Base-by-base conservation (phyloP, 2,329 filamentous ascomycete genomes). In the Trichoderma polysporum region DNA sequence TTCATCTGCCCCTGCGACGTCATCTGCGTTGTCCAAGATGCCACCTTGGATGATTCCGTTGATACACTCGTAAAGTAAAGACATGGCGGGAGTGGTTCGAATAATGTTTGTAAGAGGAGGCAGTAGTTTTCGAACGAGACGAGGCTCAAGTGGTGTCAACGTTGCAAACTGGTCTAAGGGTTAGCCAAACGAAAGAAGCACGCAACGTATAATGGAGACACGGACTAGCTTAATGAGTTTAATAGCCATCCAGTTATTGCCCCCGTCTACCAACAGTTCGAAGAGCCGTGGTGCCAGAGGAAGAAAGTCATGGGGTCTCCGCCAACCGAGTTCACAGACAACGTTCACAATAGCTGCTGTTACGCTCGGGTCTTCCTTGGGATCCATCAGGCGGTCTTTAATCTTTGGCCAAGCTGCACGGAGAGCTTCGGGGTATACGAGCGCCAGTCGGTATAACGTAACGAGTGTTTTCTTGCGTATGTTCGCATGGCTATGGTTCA, bases 161-260 rank as follows among this genome's bases (percentile, higher is more conserved):
- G 93, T 96, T 50, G 95, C 94, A 84, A 99, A 99, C 91, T 96
- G 74, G 1, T 19, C 2, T 3, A n/a, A 1, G 12, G 8, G 31
- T 57, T 50, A 66, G 45, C 12, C 94, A 84, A 98, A 98, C 91
- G 95, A 73, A 1, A n/a, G 2, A 9, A 33, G 35, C n/a, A 37
- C 71, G n/a, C 7, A 25, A 15, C 7, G 17, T 7, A 25, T 15
- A 15, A 13, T 3, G 19, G n/a, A 50, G 22, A 29, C n/a, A 68
- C 75, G n/a, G 50, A 94, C 92, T 70, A 99, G 85, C 80, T 99
- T 99, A 77, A 99, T 98, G 69, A 99, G 88, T 78, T 99, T 99
- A 76, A 99, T 99, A 68, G 94, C 94, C 94, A 99, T 98, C 95
- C 95, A 99, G 79, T 99, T 99, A 79, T 99, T 98, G 41, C 91